Base-by-base conservation (phyloP, 345 rosid genomes). In the Moricandia moricandioides region DNA sequence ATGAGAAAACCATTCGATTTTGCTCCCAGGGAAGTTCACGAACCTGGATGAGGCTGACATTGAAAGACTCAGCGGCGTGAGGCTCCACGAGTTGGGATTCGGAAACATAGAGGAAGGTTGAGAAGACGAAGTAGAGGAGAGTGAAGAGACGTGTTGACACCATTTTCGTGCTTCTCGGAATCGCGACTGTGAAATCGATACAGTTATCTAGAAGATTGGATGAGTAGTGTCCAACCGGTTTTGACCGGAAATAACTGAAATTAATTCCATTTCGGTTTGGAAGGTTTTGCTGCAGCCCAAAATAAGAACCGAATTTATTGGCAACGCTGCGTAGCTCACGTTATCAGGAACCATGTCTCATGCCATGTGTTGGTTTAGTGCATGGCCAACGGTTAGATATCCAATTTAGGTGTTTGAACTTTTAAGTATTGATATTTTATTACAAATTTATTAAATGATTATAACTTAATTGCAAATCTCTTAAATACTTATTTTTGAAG, bases 41-140 rank as follows among this genome's bases (percentile, higher is more conserved):
- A 63, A 86, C 92, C 92, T 88, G 86, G 82, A 90, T 86, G 73
- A 84, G 83, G 65, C 86, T 88, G 74, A 88, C 84, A 58, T 88
- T 90, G 58, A 82, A 84, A 35, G 85, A 71, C 4, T 80, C 83
- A 7, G 79, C 79, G 56, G 79, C 79, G 56, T 75, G 88, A 70
- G 91, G 89, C 59, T 81, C 61, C 8, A 70, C 65, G 52, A 5
- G 71, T 17, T 79, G 40, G 0, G 85, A 62, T 68, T 81, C 75
- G 26, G 85, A 73, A 55, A 70, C 71, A 2, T 77, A 76, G 37
- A 59, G 8, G 62, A 13, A 1, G 10, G 80, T 56, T 11, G 78
- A 79, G 35, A 58, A 77, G 49, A 78, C 76, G 58, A 80, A 49
- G 73, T 8, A 79, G 51, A 79, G 14, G 61, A 83, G 49, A 34